Evolutionary conservation across 306 rosid species (phyloP).

Genomic region (Casuarina cunninghamiana): DNA sequence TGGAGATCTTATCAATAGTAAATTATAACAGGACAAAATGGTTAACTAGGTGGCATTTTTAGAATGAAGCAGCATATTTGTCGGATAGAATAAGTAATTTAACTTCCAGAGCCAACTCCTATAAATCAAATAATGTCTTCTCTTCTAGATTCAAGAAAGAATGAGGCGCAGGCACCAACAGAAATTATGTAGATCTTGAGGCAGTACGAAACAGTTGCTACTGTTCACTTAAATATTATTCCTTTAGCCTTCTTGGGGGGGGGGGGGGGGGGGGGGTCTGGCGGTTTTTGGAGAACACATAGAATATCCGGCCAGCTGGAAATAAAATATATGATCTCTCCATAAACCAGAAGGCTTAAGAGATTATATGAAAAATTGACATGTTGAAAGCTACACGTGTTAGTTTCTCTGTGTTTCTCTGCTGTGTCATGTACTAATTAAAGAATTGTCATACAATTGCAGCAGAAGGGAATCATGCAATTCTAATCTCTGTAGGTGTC

Average conservation of each 20-base stretch:
- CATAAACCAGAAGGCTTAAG: background rate
- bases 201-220: background rate
- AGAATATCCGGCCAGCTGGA: background rate
- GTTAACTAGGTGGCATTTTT: background rate
- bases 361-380: background rate
- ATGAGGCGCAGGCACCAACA: background rate
- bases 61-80: background rate
- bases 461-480: background rate
- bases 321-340: background rate
- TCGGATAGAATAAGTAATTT: background rate
- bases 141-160: background rate
- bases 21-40: background rate
- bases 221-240: background rate
- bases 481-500: background rate
- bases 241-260: background rate
- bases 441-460: background rate
- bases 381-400: background rate
- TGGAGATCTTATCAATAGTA: background rate
- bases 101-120: background rate
- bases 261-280: too few relatives aligned
- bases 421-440: background rate
- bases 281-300: too few relatives aligned
- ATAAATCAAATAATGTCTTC: background rate
- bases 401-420: background rate
- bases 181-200: background rate